Base-by-base conservation (phyloP, 768 basidiomycete species). In the Podaxis carcinomalis region DNA sequence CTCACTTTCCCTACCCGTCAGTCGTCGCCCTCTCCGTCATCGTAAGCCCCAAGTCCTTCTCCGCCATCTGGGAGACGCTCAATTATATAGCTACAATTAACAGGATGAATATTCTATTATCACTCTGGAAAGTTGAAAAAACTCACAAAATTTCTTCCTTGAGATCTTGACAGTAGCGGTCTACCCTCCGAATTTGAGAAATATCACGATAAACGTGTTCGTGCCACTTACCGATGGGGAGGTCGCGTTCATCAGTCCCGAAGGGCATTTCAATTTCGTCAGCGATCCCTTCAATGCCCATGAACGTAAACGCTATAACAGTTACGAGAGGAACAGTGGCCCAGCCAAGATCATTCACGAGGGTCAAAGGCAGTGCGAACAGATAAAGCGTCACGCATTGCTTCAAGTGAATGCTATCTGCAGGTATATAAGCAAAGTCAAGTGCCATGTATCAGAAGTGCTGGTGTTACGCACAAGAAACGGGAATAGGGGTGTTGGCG, bases 241-340 rank as follows among this genome's bases (percentile, higher is more conserved):
- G 77, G 73, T 92, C 90, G 1, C 81, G 77, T 4, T 80, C 75
- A 67, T 92, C 89, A 60, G 76, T 77, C 46, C 86, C 95, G 66
- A 97, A 97, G 0, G 95, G 95, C 87, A 91, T 90, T 72, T 97
- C 95, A 65, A 96, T 93, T 73, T 93, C 88, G 62, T 95, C 89
- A 0, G 95, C 95, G 65, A 97, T 98, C 4, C 93, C 94, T 78
- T 97, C 95, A 55, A 98, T 92, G 16, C 94, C 81, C 93, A 95
- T 94, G 56, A 97, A 83, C 0, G 91, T 95, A 77, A 95, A 94
- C 6, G 92, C 87, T 28, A 95, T 88, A 13, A 90, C 84, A 21
- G 92, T 93, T 19, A 93, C 86, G 25, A 95, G 79, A n/a, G 90
- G 91, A 9, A 96, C 80, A 69, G 90, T 90, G 51, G 80, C 83